Percentiles rank a stretch among this genome's conserved stretches.
These are phyloP conservation scores for Cladosporium velox DNA, from an alignment of 2,329 filamentous ascomycete species.

Conservation along the genomic window DNA sequence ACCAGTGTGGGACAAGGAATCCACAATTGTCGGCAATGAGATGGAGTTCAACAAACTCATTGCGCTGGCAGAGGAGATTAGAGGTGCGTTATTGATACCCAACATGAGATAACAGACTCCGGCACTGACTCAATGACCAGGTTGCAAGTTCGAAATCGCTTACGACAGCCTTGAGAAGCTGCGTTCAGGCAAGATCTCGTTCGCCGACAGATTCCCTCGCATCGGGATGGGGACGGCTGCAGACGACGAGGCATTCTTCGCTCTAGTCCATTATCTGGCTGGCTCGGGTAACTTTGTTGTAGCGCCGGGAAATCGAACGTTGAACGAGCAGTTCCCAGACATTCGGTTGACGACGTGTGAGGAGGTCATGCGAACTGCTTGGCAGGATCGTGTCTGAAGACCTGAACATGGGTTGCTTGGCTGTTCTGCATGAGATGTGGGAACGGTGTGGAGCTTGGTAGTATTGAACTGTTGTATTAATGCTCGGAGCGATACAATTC, in stretches of 20 bases:
- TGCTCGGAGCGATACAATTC: background rate
- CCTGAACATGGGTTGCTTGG: background rate
- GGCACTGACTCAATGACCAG: background rate
- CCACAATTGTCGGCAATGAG: background rate
- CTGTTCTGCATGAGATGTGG: background rate
- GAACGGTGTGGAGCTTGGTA: background rate
- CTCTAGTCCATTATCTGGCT: background rate
- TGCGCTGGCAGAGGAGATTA: background rate
- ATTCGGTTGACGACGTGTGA: background rate
- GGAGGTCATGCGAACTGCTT: background rate
- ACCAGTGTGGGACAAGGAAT: background rate
- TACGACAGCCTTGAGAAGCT: conserved; percentile 11
- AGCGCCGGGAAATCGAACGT: background rate
- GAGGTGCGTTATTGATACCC: background rate
- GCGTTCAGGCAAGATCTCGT: conserved; percentile 1
- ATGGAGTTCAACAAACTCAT: background rate
- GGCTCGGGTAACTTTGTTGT: background rate
- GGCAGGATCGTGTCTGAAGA: background rate
- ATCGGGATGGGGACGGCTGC: background rate
- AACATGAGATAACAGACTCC: too few relatives aligned
- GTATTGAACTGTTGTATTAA: background rate
- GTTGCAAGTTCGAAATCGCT: background rate
- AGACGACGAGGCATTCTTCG: conserved; percentile 14
- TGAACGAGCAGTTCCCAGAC: conserved; percentile 3
- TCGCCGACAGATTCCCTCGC: conserved; percentile 3